A percentile compares a stretch with the other conserved stretches of the same genome.
phyloP scores from a whole-genome alignment of 768 basidiomycete genomes.

The Paxillus ammoniavirescens region DNA sequence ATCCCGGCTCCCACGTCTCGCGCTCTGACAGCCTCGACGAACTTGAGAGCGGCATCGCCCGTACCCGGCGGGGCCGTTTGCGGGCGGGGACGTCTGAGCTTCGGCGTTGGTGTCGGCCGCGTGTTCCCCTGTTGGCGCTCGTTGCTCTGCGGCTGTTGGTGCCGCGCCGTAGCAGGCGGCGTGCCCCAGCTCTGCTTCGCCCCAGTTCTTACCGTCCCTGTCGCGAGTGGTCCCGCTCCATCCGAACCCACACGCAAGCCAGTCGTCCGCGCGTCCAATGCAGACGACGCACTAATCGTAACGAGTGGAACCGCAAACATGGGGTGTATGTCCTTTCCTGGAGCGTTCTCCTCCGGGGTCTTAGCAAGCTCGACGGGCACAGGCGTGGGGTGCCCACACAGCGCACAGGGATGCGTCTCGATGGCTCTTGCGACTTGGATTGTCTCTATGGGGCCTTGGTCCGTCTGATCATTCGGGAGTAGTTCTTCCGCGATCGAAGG shows the following conservation, averaged over 20 bases:
- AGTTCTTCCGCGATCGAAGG: conserved; percentile 5
- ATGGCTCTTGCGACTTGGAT: neutral
- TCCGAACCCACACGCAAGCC: neutral
- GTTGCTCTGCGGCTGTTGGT: neutral
- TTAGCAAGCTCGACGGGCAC: neutral
- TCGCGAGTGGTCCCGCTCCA: neutral
- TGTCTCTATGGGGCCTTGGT: neutral
- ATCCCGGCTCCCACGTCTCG: neutral
- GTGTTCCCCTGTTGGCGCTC: neutral
- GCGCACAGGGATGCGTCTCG: conserved; percentile 6
- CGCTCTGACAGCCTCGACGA: conserved; percentile 8
- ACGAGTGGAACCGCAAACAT: conserved; percentile 31
- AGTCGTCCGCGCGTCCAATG: neutral
- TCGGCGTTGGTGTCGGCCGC: neutral
- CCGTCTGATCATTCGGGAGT: neutral
- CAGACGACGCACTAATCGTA: conserved; percentile 13
- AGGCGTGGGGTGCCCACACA: conserved; percentile 17
- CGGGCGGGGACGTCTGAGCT: conserved; percentile 14
- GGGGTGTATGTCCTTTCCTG: conserved; percentile 15
- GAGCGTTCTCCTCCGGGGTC: neutral
- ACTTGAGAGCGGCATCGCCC: conserved; percentile 13
- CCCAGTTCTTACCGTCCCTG: neutral
- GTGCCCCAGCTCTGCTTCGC: neutral
- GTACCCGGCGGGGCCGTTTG: conserved; percentile 23
- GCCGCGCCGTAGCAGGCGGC: conserved; percentile 2